phyloP scores from a whole-genome alignment of 2,329 filamentous ascomycete genomes.

The Cordyceps tenuipes region DNA sequence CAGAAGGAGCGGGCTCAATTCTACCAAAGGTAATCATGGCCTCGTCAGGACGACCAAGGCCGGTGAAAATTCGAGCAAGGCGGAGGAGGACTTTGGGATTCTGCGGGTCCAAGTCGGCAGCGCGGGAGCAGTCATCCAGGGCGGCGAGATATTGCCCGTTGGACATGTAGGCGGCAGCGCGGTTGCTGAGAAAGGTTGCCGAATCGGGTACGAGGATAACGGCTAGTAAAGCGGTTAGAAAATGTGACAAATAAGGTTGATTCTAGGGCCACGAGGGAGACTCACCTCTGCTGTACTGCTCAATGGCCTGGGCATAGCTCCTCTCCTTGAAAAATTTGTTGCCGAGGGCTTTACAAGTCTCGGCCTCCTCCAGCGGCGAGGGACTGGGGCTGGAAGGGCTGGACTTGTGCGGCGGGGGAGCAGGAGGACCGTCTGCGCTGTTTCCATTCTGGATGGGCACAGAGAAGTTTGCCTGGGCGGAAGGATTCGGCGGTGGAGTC shows the following conservation, averaged over 20 bases:
- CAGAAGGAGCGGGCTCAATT: constrained; percentile 71
- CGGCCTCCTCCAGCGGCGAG: constrained; percentile 63
- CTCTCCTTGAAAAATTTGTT: constrained; percentile 97
- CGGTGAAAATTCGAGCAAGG: constrained; percentile 82
- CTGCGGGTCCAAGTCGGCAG: constrained; percentile 73
- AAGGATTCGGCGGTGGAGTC: constrained; percentile 41
- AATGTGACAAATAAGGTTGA: not conserved
- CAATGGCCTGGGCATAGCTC: constrained; percentile 79
- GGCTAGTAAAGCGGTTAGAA: constrained; percentile 49
- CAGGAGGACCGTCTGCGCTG: constrained; percentile 43
- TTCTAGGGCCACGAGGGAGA: constrained; percentile 3
- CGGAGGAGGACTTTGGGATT: constrained; percentile 86
- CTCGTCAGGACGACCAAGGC: constrained; percentile 76
- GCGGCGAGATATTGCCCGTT: constrained; percentile 71
- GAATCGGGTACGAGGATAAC: constrained; percentile 81
- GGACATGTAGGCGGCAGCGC: constrained; percentile 89
- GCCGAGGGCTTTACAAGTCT: constrained; percentile 83
- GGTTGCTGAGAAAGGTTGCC: constrained; percentile 86
- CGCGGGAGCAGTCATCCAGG: constrained; percentile 76
- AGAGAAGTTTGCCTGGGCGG: constrained; percentile 37
- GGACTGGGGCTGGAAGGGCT: constrained; percentile 51
- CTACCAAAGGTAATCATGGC: constrained; percentile 74
- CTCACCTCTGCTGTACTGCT: constrained; percentile 90
- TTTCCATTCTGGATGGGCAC: constrained; percentile 44
- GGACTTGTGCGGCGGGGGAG: constrained; percentile 64